Percentiles rank a stretch among this genome's conserved stretches.
phyloP scores from a whole-genome alignment of 2,329 filamentous ascomycete genomes.

The Aquanectria penicillioides region DNA sequence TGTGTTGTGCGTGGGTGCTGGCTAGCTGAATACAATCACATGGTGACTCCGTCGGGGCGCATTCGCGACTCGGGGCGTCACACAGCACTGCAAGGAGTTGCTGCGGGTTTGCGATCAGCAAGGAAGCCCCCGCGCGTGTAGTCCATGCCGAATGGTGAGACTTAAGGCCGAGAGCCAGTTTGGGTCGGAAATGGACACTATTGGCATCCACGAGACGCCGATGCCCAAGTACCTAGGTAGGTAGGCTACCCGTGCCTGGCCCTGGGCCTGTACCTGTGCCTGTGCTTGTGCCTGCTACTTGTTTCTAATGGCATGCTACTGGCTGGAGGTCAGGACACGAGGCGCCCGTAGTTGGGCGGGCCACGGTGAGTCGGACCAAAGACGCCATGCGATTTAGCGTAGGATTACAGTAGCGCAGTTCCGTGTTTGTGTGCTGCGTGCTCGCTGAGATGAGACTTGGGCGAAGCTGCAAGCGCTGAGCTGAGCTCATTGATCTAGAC shows the following conservation, averaged over 20 bases:
- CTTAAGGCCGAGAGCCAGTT: constrained; percentile 11
- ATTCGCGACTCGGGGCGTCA: constrained; percentile 31
- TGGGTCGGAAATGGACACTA: constrained; percentile 5
- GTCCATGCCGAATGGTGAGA: constrained; percentile 18
- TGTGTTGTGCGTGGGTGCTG: constrained; percentile 17
- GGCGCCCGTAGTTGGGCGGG: neutral
- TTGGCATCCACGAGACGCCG: constrained; percentile 18
- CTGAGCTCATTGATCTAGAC: constrained; percentile 17
- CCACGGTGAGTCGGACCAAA: constrained; percentile 19
- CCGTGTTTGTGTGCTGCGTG: constrained; percentile 7
- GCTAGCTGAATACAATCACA: constrained; percentile 29
- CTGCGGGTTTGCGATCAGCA: constrained; percentile 27
- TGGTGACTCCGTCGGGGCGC: constrained; percentile 26
- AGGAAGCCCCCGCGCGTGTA: constrained; percentile 19
- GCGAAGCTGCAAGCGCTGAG: constrained; percentile 16
- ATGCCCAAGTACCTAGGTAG: constrained; percentile 4
- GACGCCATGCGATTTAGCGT: constrained; percentile 23
- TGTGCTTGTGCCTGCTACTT: neutral
- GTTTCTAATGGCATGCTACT: constrained; percentile 3
- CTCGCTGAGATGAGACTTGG: constrained; percentile 1
- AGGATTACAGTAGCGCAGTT: constrained; percentile 12
- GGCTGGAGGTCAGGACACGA: constrained; percentile 14
- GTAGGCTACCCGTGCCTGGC: constrained; percentile 9
- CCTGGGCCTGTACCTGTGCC: constrained; percentile 4
- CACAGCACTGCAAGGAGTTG: constrained; percentile 32